A percentile compares a stretch with the other conserved stretches of the same genome.
Evolutionary conservation across 768 basidiomycete genomes (phyloP).

Genomic region (Fomitopsis pulvina): DNA sequence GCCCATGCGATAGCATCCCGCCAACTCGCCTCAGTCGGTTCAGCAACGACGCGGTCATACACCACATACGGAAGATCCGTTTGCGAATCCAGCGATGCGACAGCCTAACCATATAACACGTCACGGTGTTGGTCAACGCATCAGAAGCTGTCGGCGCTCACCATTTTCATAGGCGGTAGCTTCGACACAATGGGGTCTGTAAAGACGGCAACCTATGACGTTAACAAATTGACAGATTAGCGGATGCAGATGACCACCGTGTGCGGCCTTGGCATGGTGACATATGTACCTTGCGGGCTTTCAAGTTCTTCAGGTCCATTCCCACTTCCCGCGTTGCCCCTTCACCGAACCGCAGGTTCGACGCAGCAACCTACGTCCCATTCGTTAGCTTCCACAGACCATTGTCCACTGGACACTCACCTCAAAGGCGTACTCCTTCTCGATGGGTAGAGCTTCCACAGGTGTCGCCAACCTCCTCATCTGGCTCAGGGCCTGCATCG

Average conservation of each 20-base stretch:
- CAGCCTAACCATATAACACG: slow-evolving; percentile 39
- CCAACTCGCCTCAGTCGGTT: slow-evolving; percentile 92
- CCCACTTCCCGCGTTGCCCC: slow-evolving; percentile 88
- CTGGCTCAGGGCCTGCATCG: slow-evolving; percentile 46
- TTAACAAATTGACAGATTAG: background rate
- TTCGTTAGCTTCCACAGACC: background rate
- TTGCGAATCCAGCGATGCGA: slow-evolving; percentile 76
- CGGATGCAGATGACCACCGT: background rate
- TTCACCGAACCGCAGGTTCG: slow-evolving; percentile 84
- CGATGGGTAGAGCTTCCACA: slow-evolving; percentile 42
- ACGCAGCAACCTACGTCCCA: slow-evolving; percentile 62
- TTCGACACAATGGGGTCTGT: slow-evolving; percentile 85
- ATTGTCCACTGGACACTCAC: slow-evolving; percentile 25
- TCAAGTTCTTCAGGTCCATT: slow-evolving; percentile 93
- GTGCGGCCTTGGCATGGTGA: background rate
- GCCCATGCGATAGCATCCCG: slow-evolving; percentile 85
- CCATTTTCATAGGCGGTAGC: slow-evolving; percentile 76
- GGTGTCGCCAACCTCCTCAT: slow-evolving; percentile 75
- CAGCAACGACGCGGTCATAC: slow-evolving; percentile 75
- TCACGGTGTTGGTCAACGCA: background rate
- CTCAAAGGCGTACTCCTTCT: slow-evolving; percentile 94
- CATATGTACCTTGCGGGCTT: slow-evolving; percentile 63
- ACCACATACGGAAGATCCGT: slow-evolving; percentile 73
- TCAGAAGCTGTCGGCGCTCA: slow-evolving; percentile 21
- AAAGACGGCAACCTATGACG: slow-evolving; percentile 78